Evolutionary conservation across 2,329 filamentous ascomycete species (phyloP).

Genomic region (Drechslerella coelobrocha): DNA sequence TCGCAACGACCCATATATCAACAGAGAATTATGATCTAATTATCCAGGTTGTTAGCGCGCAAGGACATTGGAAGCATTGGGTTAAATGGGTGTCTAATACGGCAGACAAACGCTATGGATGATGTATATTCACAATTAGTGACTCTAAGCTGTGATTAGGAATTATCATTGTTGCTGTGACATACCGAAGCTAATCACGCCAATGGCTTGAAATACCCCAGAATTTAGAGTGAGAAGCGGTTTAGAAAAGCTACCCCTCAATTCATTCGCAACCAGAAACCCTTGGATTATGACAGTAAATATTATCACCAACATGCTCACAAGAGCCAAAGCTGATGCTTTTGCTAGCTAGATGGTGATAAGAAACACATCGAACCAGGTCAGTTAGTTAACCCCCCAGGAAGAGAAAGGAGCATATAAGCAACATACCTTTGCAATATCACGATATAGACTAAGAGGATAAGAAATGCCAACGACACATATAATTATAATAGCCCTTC

Average conservation of each 20-base stretch:
- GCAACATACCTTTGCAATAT: conserved; percentile 84
- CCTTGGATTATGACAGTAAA: conserved; percentile 86
- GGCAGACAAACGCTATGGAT: conserved; percentile 69
- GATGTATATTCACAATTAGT: conserved; percentile 56
- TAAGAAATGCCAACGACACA: conserved; percentile 86
- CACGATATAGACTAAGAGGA: conserved; percentile 88
- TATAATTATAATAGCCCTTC: conserved; percentile 83
- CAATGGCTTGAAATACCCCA: conserved; percentile 93
- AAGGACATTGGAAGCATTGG: not conserved
- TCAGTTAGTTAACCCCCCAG: not conserved
- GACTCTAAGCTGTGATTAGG: conserved; percentile 42
- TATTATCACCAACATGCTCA: conserved; percentile 92
- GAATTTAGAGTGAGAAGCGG: conserved; percentile 78
- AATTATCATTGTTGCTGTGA: not conserved
- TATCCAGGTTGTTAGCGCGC: conserved; percentile 36
- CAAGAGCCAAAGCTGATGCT: conserved; percentile 87
- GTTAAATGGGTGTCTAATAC: conserved; percentile 58
- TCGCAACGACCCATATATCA: conserved; percentile 94
- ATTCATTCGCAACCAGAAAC: conserved; percentile 72
- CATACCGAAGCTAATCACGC: conserved; percentile 93
- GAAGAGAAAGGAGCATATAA: conserved; percentile 1
- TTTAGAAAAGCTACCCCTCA: conserved; percentile 73
- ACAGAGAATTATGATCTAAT: conserved; percentile 86
- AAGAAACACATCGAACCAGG: not conserved
- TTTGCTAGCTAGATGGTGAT: conserved; percentile 79